Evolutionary conservation across 108 stramenopile genomes (phyloP), one percentile per base, ranked within the genome.

Genomic region (Thalassiosira profunda): DNA sequence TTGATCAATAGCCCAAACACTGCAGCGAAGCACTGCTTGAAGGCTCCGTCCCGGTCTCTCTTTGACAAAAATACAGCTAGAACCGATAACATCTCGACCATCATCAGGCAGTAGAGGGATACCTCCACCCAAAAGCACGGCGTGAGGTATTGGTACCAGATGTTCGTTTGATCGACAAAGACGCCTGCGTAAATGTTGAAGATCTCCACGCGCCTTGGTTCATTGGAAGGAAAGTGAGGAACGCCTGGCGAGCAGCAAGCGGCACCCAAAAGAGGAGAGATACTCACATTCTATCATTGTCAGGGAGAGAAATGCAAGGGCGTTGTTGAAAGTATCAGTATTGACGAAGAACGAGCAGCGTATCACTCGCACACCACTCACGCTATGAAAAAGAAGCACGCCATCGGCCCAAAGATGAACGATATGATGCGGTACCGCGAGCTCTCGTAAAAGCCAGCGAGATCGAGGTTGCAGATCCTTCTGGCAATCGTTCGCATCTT

Each of bases 121-220:
- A 70, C 48, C 70, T 89, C 88, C 21, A 72, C 15, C 86, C 89
- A 94, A 61, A 91, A 94, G 3, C 38, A 29, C 20, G 45, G 51
- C 1, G 20, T 11, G 18, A 63, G 58, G 4, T 12, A 1, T 17
- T 81, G 26, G 15, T 75, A 36, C 17, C 38, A 72, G n/a, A 56
- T 57, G 36, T 47, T 70, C 3, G 11, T 10, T 40, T 65, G 69
- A 47, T 67, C 62, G 23, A 54, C 28, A 17, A 78, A 33, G 28
- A 47, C 15, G 11, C 64, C 69, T 46, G 43, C 49, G 9, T 20
- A 11, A 20, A 60, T 66, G 34, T 79, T 71, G 43, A 79, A 79
- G 10, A 31, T 40, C 20, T 79, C 70, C n/a, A 79, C 77, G 53
- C 77, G 63, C 63, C 77, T 79, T 56, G 11, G 31, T 49, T 10